phyloP scores from a whole-genome alignment of 1,284 basidiomycete genomes.

The Apiotrichum montevideense region DNA sequence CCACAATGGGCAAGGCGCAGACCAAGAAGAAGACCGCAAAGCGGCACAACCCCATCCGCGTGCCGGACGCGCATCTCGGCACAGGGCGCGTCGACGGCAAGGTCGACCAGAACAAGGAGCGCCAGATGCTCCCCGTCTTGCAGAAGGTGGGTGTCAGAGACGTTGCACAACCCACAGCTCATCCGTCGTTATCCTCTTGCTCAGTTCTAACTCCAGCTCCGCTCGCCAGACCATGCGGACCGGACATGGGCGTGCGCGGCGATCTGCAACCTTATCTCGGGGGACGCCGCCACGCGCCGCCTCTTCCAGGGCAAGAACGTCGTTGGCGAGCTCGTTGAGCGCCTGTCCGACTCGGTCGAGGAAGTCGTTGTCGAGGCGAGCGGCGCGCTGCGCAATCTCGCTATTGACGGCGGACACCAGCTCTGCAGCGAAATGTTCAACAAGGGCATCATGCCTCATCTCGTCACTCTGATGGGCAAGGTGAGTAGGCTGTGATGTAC shows the following conservation, averaged over 20 bases:
- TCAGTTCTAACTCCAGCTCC: constrained; percentile 29
- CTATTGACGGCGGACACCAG: constrained; percentile 87
- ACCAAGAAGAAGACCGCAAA: constrained; percentile 57
- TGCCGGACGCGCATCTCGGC: constrained; percentile 81
- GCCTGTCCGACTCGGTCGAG: constrained; percentile 74
- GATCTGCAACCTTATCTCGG: constrained; percentile 80
- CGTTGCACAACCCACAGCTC: no score
- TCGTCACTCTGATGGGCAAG: constrained; percentile 39
- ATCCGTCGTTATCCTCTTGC: not conserved
- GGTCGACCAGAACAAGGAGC: constrained; percentile 56
- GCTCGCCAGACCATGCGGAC: constrained; percentile 62
- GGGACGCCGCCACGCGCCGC: constrained; percentile 77
- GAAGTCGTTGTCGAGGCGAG: constrained; percentile 80
- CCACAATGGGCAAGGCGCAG: constrained; percentile 77
- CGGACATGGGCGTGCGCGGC: constrained; percentile 90
- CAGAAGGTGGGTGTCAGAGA: constrained; percentile 58
- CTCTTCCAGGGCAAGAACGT: constrained; percentile 85
- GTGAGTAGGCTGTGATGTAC: constrained; percentile 14
- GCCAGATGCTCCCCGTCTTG: constrained; percentile 74
- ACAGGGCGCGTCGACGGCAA: constrained; percentile 52
- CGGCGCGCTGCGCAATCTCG: constrained; percentile 79
- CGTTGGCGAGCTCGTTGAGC: constrained; percentile 74
- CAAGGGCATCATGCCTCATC: constrained; percentile 72
- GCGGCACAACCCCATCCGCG: constrained; percentile 82
- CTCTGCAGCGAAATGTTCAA: constrained; percentile 95